Base-by-base conservation (phyloP, 805 yeast genomes). In the Candida tibetensis region DNA sequence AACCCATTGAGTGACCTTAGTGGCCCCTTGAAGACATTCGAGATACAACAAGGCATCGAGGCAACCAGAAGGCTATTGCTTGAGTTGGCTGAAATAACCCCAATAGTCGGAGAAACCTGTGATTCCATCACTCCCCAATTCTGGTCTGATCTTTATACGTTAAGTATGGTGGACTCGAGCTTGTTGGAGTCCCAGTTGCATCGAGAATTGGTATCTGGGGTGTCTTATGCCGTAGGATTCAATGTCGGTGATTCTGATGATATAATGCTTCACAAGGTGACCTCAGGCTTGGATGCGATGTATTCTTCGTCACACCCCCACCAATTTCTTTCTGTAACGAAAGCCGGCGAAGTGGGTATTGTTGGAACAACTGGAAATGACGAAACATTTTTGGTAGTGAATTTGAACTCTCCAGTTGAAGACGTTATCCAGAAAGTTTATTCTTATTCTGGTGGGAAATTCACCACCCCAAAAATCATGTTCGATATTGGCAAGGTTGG, bases 121-220 rank as follows among this genome's bases (percentile, higher is more conserved):
- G 78, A 74, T 49, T 71, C 76, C 2, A 60, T 76, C 26, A 64
- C 77, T 2, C 78, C 79, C 1, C 78, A 74, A 41, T 75, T 69
- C 52, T 62, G 70, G 32, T 57, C 74, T 1, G 81, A 76, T 48
- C 53, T 72, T 40, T 71, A 63, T 49, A 60, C 74, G 42, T 45
- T 73, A 17, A 75, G 75, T 0, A 46, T 72, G 21, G 62, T 75
- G 5, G 65, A 69, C 22, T 61, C 75, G 2, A 57, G 70, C 3
- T 58, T 71, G 29, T 46, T 66, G 21, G 79, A 75, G 51, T 70
- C 74, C 19, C 79, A 73, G 48, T 50, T 70, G 39, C 77, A 74
- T 57, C 53, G 79, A 41, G 79, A 74, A 45, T 50, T 74, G 40
- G 68, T 66, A n/a, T 71, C 77, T 5, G 79, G 79, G 1, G 52